Evolutionary conservation across 768 basidiomycete species (phyloP), one percentile per base, ranked within the genome.

Genomic region (Tulasnella calospora): DNA sequence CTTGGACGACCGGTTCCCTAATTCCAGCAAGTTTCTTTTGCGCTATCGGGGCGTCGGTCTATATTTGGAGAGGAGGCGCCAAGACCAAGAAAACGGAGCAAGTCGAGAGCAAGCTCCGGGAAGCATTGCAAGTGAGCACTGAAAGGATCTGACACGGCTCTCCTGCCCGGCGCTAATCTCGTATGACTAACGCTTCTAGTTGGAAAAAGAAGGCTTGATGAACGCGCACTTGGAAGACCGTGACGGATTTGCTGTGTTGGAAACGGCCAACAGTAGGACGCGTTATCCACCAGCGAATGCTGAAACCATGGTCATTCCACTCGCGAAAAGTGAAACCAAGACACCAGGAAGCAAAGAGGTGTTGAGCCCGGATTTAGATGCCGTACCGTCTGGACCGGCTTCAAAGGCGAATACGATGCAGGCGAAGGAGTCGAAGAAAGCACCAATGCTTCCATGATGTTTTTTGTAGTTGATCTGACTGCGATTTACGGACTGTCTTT

Each of bases 21-120:
- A 93, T 96, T 72, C 92, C 92, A 0, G 85, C 86, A 0, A 89
- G 89, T 38, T 95, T 95, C 84, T 84, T 93, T 2, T 92, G 92
- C 82, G 94, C 93, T 57, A 95, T 96, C 76, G 83, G 84, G 36
- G 89, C 94, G 9, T 92, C 88, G 13, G 84, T 94, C 27, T 85
- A 92, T 67, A 94, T 95, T 80, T 94, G 91, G 88, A 86, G 88
- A 80, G 93, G 93, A 41, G 89, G 91, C 9, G 85, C 89, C 81
- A 87, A 88, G 82, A 92, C 92, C 15, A 92, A 91, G 82, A 88
- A 92, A 38, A 88, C 89, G 3, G 86, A 88, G 79, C 87, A 90
- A 83, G 92, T 94, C 47, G 87, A 89, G 82, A 87, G 89, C 79
- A 86, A 88, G 71, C 84, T 94, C 9, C 88, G 88, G 57, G 87